Base-by-base conservation (phyloP, 768 basidiomycete genomes). In the Mrakia blollopis region DNA sequence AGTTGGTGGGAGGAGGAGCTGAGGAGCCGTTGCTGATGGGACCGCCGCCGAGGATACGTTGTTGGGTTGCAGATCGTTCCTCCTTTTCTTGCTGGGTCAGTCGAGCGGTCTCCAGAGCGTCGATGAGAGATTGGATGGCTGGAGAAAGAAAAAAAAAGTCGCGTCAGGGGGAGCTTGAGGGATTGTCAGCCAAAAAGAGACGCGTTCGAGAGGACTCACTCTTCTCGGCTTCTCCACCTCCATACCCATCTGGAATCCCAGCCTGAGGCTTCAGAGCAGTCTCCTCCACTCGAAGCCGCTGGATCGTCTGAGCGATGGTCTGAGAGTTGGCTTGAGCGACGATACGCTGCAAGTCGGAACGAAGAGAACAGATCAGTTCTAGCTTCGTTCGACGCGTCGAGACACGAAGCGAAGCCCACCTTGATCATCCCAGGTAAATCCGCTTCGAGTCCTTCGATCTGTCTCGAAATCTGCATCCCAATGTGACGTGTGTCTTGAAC, bases 191-290 rank as follows among this genome's bases (percentile, higher is more conserved):
- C n/a, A 39, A 21, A 52, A 1, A 25, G 13, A 60, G 41, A 30
- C 9, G 7, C 5, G 32, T 37, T 57, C n/a, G 28, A 39, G 32
- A 28, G n/a, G 37, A 75, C 76, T 63, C 30, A 77, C 76, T 77
- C 52, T 77, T 77, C 47, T 77, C 76, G 18, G 76, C 76, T 72
- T 78, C 77, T 9, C 77, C 77, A 13, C 73, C 73, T 61, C 73
- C 77, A 25, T 78, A 78, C 0, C 72, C 32, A 37, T 41, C 77
- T 35, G 73, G 13, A 14, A 61, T 47, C 0, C 76, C 76, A 50
- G 72, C 44, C 10, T 32, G 18, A 18, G 76, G 76, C 39, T 73
- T 77, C 9, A 77, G 65, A 25, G 76, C 76, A 23, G 39, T 65
- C 67, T 78, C 77, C n/a, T 78, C 77, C 6, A 75, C 60, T 21